A percentile compares a stretch with the other conserved stretches of the same genome.
These are phyloP conservation scores for Fusarium stilboides DNA, from an alignment of 2,329 filamentous ascomycete genomes.

Conservation along the genomic window DNA sequence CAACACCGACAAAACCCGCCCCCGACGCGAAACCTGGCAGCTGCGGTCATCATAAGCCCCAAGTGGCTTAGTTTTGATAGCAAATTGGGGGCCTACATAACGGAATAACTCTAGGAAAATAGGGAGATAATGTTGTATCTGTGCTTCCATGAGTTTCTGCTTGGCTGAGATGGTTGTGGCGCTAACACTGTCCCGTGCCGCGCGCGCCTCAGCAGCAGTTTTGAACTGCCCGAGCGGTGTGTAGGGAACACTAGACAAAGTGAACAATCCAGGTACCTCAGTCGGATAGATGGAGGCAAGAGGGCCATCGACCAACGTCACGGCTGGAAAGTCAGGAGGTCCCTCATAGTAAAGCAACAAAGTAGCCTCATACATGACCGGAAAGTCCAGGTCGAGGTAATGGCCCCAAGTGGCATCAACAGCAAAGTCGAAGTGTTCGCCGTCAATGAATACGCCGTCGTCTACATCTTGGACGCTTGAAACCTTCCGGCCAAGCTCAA, in stretches of 20 bases:
- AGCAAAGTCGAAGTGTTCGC: neutral
- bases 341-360: constrained; percentile 17
- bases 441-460: constrained; percentile 1
- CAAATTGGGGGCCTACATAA: constrained; percentile 12
- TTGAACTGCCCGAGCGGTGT: constrained; percentile 14
- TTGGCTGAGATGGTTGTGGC: constrained; percentile 3
- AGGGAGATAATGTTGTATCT: constrained; percentile 8
- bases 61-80: constrained; percentile 8
- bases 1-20: constrained; percentile 9
- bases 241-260: constrained; percentile 20
- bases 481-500: neutral
- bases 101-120: neutral
- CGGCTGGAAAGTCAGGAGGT: constrained; percentile 6
- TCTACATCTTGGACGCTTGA: neutral
- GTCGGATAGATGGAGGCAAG: constrained; percentile 10
- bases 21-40: constrained; percentile 8
- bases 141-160: constrained; percentile 9
- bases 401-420: constrained; percentile 13
- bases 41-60: constrained; percentile 17
- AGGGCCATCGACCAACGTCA: constrained; percentile 14
- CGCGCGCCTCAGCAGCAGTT: constrained; percentile 10
- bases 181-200: constrained; percentile 8
- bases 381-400: neutral
- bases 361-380: constrained; percentile 10
- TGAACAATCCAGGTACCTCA: constrained; percentile 4